A percentile compares a stretch with the other conserved stretches of the same genome.
Conservation (phyloP, 2,329 filamentous ascomycete species). For the Pseudonectria foliicola region DNA sequence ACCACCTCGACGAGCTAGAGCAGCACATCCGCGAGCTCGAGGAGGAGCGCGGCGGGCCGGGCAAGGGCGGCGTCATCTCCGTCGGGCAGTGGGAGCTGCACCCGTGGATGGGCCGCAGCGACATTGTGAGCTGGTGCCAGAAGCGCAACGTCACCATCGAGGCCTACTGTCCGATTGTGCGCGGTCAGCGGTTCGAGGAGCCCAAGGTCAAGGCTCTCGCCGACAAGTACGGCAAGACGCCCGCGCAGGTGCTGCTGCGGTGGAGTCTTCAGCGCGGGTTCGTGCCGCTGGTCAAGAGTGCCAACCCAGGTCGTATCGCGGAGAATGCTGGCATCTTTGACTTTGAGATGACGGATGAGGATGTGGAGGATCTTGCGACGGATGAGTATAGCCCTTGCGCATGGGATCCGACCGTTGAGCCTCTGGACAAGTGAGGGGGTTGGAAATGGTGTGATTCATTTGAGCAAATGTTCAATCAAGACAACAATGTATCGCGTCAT, state of each 20-base stretch:
- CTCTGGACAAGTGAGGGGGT: constrained; percentile 33
- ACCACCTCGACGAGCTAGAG: constrained; percentile 56
- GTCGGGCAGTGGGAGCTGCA: constrained; percentile 89
- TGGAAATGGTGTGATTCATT: background rate
- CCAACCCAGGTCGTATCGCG: constrained; percentile 57
- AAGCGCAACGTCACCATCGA: constrained; percentile 56
- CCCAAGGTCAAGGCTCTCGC: constrained; percentile 56
- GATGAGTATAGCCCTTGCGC: constrained; percentile 46
- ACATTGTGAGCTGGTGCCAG: constrained; percentile 72
- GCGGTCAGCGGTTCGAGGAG: constrained; percentile 66
- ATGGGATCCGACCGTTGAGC: constrained; percentile 48
- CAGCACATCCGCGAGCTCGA: constrained; percentile 55
- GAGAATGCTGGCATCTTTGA: constrained; percentile 53
- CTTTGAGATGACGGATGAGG: constrained; percentile 48
- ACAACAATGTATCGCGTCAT: too few relatives aligned
- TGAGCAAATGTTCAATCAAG: too few relatives aligned
- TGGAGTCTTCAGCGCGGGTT: constrained; percentile 78
- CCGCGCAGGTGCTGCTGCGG: constrained; percentile 70
- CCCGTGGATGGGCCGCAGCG: constrained; percentile 74
- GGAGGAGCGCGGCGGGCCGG: constrained; percentile 50
- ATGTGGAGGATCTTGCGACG: constrained; percentile 43
- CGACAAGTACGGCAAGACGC: constrained; percentile 64
- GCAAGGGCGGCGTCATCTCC: constrained; percentile 64
- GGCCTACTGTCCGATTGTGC: constrained; percentile 55
- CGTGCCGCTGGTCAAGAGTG: constrained; percentile 68